Conservation (phyloP, 352 stramenopile species). For the Phytophthora meadii region DNA sequence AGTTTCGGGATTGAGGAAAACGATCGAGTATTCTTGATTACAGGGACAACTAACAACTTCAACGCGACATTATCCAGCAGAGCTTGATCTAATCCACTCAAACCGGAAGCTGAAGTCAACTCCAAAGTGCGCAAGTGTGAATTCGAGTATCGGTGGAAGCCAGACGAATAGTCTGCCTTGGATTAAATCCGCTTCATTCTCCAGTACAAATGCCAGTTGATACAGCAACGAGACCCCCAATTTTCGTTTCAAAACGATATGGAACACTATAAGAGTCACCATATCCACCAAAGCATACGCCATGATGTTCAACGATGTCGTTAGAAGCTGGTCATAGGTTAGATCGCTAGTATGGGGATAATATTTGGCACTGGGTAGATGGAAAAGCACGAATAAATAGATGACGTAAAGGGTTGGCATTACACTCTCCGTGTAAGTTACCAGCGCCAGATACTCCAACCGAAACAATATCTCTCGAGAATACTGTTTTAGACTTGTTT, state of each 20-base stretch:
- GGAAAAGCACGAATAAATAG: neutral
- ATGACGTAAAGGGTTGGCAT: neutral
- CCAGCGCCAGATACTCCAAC: neutral
- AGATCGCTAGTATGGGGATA: neutral
- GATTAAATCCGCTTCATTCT: neutral
- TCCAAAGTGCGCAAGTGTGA: neutral
- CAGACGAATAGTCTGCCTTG: neutral
- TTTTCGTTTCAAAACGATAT: neutral
- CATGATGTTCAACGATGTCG: neutral
- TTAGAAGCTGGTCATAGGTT: neutral
- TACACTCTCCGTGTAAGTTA: neutral
- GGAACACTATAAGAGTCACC: neutral
- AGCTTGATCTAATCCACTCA: too few species aligned
- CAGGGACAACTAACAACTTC: neutral
- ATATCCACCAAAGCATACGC: neutral
- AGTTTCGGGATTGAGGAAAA: conserved; percentile 17
- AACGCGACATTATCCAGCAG: too few species aligned
- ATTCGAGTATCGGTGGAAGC: neutral
- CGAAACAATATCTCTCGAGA: neutral
- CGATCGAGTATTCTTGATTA: conserved; percentile 20
- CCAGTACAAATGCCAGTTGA: neutral
- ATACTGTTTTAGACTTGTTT: neutral
- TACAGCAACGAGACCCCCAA: neutral
- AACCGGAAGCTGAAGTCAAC: too few species aligned
- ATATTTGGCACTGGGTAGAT: neutral